Conservation (phyloP, 2,329 filamentous ascomycete genomes). For the Stagonosporopsis vannaccii region DNA sequence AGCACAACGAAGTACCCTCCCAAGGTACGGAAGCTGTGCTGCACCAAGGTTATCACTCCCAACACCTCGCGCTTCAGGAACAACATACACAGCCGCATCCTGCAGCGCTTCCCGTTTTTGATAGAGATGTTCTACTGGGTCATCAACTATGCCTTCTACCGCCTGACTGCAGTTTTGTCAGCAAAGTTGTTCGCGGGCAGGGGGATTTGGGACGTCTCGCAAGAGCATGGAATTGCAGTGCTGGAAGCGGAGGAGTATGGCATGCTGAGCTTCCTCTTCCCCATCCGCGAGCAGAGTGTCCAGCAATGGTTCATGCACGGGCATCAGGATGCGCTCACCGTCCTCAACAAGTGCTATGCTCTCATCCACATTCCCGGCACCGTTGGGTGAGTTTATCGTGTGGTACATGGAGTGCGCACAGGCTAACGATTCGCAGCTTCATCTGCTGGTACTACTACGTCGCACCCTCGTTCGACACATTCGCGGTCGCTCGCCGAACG, state of each 20-base stretch:
- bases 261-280: constrained; percentile 60
- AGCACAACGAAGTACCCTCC: constrained; percentile 52
- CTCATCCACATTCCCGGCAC: constrained; percentile 68
- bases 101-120: constrained; percentile 73
- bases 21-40: constrained; percentile 61
- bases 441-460: constrained; percentile 70
- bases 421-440: constrained; percentile 54
- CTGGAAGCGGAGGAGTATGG: constrained; percentile 63
- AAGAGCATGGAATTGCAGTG: constrained; percentile 63
- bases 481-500: constrained; percentile 54
- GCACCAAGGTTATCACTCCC: constrained; percentile 61
- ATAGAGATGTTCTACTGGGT: constrained; percentile 79
- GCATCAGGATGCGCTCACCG: constrained; percentile 61
- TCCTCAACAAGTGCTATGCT: constrained; percentile 66
- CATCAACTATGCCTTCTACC: constrained; percentile 70
- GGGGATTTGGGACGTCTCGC: constrained; percentile 63
- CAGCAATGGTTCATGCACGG: constrained; percentile 65
- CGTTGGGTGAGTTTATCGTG: constrained; percentile 56
- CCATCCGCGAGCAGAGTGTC: constrained; percentile 60
- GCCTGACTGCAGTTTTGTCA: constrained; percentile 63
- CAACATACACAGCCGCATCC: constrained; percentile 66
- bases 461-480: constrained; percentile 58
- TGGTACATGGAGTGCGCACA: constrained; percentile 22
- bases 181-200: constrained; percentile 61
- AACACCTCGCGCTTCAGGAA: constrained; percentile 68